These are phyloP conservation scores for Emmonsiellopsis sp. DNA, from an alignment of 2,329 filamentous ascomycete genomes.

Conservation along the genomic window DNA sequence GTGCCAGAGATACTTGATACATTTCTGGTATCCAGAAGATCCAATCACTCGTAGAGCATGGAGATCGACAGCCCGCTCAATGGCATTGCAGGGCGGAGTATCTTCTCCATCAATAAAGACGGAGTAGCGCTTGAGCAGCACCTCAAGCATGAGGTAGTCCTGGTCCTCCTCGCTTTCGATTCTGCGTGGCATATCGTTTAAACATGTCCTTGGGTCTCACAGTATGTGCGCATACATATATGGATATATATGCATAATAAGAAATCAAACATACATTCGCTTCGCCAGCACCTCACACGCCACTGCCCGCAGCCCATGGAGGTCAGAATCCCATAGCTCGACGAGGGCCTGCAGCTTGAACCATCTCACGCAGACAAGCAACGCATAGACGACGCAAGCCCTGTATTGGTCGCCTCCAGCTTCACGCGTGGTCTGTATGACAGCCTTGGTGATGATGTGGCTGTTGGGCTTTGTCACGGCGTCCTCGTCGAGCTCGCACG, in stretches of 20 bases:
- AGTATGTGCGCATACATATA: neutral
- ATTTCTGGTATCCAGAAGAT: slow-evolving; percentile 91
- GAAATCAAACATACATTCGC: slow-evolving; percentile 38
- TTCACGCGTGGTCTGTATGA: slow-evolving; percentile 70
- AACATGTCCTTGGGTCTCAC: neutral
- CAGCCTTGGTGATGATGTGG: slow-evolving; percentile 69
- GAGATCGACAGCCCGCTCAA: slow-evolving; percentile 88
- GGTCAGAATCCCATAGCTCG: slow-evolving; percentile 87
- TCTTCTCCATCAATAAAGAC: slow-evolving; percentile 63
- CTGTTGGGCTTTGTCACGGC: slow-evolving; percentile 73
- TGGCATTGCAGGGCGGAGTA: slow-evolving; percentile 71
- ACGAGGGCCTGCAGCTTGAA: slow-evolving; percentile 69
- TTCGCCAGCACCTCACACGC: slow-evolving; percentile 94
- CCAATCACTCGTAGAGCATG: slow-evolving; percentile 85
- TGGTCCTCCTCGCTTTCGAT: slow-evolving; percentile 80
- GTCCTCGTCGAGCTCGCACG: slow-evolving; percentile 75
- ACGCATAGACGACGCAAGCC: slow-evolving; percentile 73
- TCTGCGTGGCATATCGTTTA: slow-evolving; percentile 29
- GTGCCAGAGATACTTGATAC: slow-evolving; percentile 83
- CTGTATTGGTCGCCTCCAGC: slow-evolving; percentile 68
- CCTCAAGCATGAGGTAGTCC: slow-evolving; percentile 66
- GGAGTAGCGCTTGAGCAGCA: slow-evolving; percentile 83
- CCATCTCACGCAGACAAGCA: slow-evolving; percentile 65
- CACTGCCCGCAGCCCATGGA: slow-evolving; percentile 67
- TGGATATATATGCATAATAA: neutral